A percentile compares a stretch with the other conserved stretches of the same genome.
Evolutionary conservation across 805 yeast species (phyloP).

Genomic region (Yamadazyma ubonensis): DNA sequence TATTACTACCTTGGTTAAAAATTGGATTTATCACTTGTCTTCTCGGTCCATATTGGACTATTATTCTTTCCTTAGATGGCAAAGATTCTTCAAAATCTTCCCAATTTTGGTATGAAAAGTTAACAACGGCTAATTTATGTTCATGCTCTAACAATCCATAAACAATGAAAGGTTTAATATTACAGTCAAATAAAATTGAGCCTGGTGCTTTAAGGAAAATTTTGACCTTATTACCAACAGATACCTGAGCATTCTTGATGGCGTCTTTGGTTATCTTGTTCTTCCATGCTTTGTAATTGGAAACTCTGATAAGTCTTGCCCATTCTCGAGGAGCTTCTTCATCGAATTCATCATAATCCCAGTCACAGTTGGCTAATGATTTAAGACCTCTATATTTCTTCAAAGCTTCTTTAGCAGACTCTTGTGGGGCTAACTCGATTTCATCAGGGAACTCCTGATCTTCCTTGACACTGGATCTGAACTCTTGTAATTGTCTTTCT

Average conservation of each 20-base stretch:
- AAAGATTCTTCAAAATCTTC: slow-evolving; percentile 86
- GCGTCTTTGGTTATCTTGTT: slow-evolving; percentile 66
- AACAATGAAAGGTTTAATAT: slow-evolving; percentile 51
- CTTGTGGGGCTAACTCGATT: slow-evolving; percentile 75
- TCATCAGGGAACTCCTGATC: slow-evolving; percentile 96
- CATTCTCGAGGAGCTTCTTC: slow-evolving; percentile 74
- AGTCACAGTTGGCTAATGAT: slow-evolving; percentile 71
- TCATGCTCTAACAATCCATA: slow-evolving; percentile 83
- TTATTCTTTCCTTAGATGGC: slow-evolving; percentile 73
- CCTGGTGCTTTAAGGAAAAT: slow-evolving; percentile 60
- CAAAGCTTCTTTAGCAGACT: slow-evolving; percentile 72
- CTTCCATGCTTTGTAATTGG: slow-evolving; percentile 73
- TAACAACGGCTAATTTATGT: slow-evolving; percentile 79
- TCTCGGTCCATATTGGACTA: slow-evolving; percentile 93
- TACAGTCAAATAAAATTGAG: slow-evolving; percentile 14
- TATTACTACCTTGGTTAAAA: slow-evolving; percentile 75
- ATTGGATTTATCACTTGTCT: slow-evolving; percentile 79
- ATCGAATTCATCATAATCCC: slow-evolving; percentile 88
- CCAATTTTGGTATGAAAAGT: slow-evolving; percentile 82
- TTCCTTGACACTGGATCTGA: slow-evolving; percentile 69
- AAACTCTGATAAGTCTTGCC: slow-evolving; percentile 69
- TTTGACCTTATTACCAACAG: slow-evolving; percentile 61
- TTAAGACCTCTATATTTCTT: slow-evolving; percentile 84
- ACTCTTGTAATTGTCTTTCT: slow-evolving; percentile 67
- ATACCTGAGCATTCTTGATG: slow-evolving; percentile 39